Evolutionary conservation across 805 yeast genomes (phyloP), one percentile per base, ranked within the genome.

Genomic region (Jamesozyma gamospora): DNA sequence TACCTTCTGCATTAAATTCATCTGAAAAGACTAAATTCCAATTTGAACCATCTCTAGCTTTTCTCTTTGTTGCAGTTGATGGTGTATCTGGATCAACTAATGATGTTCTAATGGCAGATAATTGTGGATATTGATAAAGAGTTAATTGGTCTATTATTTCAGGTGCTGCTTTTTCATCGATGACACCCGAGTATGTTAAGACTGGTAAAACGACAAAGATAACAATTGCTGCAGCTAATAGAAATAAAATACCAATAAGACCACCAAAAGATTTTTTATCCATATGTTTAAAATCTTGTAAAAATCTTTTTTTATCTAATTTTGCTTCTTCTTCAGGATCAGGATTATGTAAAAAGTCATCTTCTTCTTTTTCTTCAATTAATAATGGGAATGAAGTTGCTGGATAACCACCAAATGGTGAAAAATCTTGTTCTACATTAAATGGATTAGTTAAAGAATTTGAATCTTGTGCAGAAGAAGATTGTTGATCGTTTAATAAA

Each of bases 361-460:
- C 98, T 9, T 83, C 81, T 62, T 90, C 98, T 62, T 85, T 85
- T 51, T 90, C 97, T 43, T 90, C 96, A 47, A 92, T 77, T 50
- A 75, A 80, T 41, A 90, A 66, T 1, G 98, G 98, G 65, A 90
- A 90, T 4, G 86, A 78, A 14, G 87, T 71, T 8, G 95, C 94
- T 1, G 98, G 97, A 61, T 84, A 90, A 13, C 97, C 97, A 37
- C 97, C 98, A 64, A 90, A 90, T 3, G 97, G 98, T 35, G 83
- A 76, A 48, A 79, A 78, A 53, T 82, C 92, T 17, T 78, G 72
- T 52, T 71, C 78, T 4, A 55, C 41, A 26, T 35, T 31, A 17
- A 34, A 52, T 9, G 49, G 42, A 25, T 53, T 52, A 5, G 61
- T 52, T 4, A 56, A 46, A 3, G 58, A 48, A 13, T 63, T 53